Percentiles rank a stretch among this genome's conserved stretches.
These are phyloP conservation scores for Castanea mollissima DNA, from an alignment of 306 rosid species.

Conservation along the genomic window DNA sequence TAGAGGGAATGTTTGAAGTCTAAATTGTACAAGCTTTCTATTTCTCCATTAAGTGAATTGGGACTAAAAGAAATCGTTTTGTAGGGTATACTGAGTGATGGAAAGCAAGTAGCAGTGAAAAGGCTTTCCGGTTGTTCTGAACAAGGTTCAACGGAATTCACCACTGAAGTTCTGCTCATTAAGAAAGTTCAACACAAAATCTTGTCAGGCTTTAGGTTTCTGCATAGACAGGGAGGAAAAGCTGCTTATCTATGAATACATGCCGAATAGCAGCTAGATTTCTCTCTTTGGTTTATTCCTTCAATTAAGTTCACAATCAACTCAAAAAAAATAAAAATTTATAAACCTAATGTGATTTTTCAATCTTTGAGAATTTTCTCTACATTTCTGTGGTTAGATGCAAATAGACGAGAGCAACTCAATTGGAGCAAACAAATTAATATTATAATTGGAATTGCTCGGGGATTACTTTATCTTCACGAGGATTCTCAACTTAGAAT, in stretches of 20 bases:
- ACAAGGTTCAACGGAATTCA: constrained; percentile 65
- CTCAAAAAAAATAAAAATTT: no score
- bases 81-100: constrained; percentile 44
- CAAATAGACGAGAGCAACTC: constrained; percentile 21
- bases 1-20: no score
- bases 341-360: no score
- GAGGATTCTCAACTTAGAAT: constrained; percentile 46
- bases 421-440: constrained; percentile 35
- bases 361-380: neutral
- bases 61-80: neutral
- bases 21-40: no score
- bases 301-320: no score
- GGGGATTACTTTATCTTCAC: constrained; percentile 50
- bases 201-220: constrained; percentile 75
- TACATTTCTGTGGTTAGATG: constrained; percentile 17
- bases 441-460: constrained; percentile 43
- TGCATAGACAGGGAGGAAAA: constrained; percentile 58
- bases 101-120: constrained; percentile 64
- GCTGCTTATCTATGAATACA: constrained; percentile 59
- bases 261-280: constrained; percentile 60
- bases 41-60: no score
- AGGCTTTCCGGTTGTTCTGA: constrained; percentile 57
- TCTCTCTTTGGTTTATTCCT: constrained; percentile 45
- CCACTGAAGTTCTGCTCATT: constrained; percentile 53
- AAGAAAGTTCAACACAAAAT: constrained; percentile 71